Evolutionary conservation across 2,329 filamentous ascomycete genomes (phyloP), one percentile per base, ranked within the genome.

Genomic region (Colletotrichum nymphaeae): DNA sequence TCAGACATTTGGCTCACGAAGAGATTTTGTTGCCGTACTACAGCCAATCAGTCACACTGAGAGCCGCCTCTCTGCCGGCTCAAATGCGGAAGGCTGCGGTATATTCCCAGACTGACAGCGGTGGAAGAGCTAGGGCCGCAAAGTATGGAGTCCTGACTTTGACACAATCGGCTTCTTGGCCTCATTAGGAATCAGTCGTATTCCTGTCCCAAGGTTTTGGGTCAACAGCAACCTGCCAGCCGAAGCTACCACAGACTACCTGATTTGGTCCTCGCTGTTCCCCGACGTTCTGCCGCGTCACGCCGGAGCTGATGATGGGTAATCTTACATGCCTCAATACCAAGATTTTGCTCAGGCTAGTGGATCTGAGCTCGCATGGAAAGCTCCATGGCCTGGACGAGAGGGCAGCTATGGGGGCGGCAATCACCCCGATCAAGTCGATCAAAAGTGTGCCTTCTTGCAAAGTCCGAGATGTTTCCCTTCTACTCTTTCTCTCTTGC

Each of bases 321-420:
- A 67, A 67, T 67, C 19, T 67, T 49, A 49, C 64, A 52, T 32
- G 37, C 7, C n/a, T 42, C 64, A 59, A 67, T 59, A 59, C 14
- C 53, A 24, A 67, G 55, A 35, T 5, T 26, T 8, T 22, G 35
- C 9, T 19, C 28, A 16, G 35, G 14, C 24, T n/a, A 49, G 55
- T 67, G 64, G 55, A 37, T 35, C 22, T 16, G 22, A 22, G 35
- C 52, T 22, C 49, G 8, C 19, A 16, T 16, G 26, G n/a, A n/a
- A 35, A 11, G 6, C 42, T 32, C 16, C 5, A 24, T 11, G 7
- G 2, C 19, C 22, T 24, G 16, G 5, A 24, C 19, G 7, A 5
- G n/a, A 52, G 14, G n/a, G 37, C 7, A 16, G 62, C 4, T 14
- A 5, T 16, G 53, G 3, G 32, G 32, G 16, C 22, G 6, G 11